Conservation (phyloP, 2,329 filamentous ascomycete genomes). For the Claviceps maximensis region DNA sequence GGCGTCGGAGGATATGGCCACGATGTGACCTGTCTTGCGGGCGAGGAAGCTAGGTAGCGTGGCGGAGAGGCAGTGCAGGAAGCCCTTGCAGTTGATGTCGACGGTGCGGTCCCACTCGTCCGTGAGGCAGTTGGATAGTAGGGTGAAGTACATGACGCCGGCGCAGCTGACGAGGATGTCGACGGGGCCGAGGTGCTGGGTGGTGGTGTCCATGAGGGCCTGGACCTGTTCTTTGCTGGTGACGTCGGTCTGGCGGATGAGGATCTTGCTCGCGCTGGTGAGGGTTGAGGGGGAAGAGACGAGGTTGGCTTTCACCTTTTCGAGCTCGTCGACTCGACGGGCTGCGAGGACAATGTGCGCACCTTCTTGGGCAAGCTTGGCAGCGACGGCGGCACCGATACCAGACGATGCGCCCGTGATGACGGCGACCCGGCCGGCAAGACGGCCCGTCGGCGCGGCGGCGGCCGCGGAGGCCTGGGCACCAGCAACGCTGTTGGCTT, state of each 20-base stretch:
- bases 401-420: constrained; percentile 71
- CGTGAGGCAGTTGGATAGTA: constrained; percentile 64
- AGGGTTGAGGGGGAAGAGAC: too few relatives aligned
- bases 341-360: constrained; percentile 61
- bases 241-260: constrained; percentile 60
- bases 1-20: constrained; percentile 72
- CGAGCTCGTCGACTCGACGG: constrained; percentile 54
- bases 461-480: constrained; percentile 40
- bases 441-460: constrained; percentile 34
- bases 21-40: constrained; percentile 57
- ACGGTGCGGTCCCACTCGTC: constrained; percentile 74
- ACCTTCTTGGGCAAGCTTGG: constrained; percentile 55
- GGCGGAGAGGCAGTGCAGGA: constrained; percentile 58
- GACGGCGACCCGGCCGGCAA: constrained; percentile 58
- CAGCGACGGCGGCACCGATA: constrained; percentile 62
- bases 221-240: constrained; percentile 54
- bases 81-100: constrained; percentile 76
- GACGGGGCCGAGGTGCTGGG: constrained; percentile 52
- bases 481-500: constrained; percentile 15
- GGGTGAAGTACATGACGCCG: constrained; percentile 79
- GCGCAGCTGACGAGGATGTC: constrained; percentile 73
- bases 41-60: constrained; percentile 59
- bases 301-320: constrained; percentile 50
- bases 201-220: constrained; percentile 45
- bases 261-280: constrained; percentile 52